These are phyloP conservation scores for Monosporascus sp. DNA, from an alignment of 2,329 filamentous ascomycete genomes.

Conservation along the genomic window DNA sequence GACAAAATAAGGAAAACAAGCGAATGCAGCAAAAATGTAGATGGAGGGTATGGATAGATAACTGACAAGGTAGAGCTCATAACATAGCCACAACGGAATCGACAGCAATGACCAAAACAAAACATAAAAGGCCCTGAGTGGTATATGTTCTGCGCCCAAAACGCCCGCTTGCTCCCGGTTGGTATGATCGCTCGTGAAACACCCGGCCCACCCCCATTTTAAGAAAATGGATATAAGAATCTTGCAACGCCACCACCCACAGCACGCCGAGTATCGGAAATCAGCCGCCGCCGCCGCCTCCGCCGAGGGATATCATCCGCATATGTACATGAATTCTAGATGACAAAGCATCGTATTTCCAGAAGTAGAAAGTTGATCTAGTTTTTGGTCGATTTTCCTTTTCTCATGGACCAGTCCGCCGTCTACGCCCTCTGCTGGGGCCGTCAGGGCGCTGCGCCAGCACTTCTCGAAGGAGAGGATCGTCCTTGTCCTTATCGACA, in stretches of 20 bases:
- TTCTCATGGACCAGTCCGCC: slow-evolving; percentile 47
- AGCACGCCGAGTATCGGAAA: not conserved
- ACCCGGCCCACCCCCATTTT: not conserved
- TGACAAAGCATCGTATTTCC: slow-evolving; percentile 12
- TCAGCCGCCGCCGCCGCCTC: not conserved
- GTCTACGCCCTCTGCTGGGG: slow-evolving; percentile 70
- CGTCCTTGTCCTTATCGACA: slow-evolving; percentile 82
- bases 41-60: not conserved
- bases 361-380: slow-evolving; percentile 9
- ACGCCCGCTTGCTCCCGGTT: not conserved
- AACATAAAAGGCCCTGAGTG: not conserved
- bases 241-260: not conserved
- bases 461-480: slow-evolving; percentile 73
- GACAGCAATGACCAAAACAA: not conserved
- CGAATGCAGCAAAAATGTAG: not conserved
- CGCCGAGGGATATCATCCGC: slow-evolving; percentile 1
- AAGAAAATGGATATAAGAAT: not conserved
- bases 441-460: slow-evolving; percentile 82
- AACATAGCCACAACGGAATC: too few species aligned
- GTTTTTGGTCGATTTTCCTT: slow-evolving; percentile 6
- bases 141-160: not conserved
- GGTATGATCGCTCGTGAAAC: not conserved
- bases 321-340: slow-evolving; percentile 20
- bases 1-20: not conserved
- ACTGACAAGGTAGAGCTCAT: not conserved